Evolutionary conservation across 495 filamentous ascomycete genomes (phyloP).

Genomic region (Terfezia claveryi): DNA sequence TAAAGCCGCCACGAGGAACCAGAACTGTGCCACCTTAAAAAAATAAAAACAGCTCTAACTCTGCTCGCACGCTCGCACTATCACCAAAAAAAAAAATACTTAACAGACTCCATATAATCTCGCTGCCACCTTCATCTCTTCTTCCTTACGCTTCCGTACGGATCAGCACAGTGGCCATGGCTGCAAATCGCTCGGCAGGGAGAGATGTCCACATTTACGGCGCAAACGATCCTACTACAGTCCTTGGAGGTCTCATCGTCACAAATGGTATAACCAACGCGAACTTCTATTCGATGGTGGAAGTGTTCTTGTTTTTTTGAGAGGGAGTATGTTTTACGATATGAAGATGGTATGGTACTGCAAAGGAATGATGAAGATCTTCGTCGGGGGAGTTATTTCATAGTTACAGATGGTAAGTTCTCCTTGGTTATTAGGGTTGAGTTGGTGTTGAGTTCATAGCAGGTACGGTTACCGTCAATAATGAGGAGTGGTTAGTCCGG

Average conservation of each 20-base stretch:
- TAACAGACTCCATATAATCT: no score
- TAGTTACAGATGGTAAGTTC: constrained; percentile 13
- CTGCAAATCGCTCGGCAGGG: constrained; percentile 1
- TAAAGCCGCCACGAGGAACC: no score
- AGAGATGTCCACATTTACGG: constrained; percentile 8
- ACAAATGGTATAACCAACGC: constrained; percentile 21
- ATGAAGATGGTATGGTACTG: constrained; percentile 14
- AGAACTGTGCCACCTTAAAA: no score
- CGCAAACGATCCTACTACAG: constrained; percentile 5
- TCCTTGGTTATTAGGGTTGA: neutral
- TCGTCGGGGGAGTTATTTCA: constrained; percentile 18
- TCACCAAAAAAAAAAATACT: no score
- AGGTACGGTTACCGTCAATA: constrained; percentile 12
- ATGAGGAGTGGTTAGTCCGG: neutral
- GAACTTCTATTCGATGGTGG: constrained; percentile 21
- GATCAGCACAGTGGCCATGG: no score
- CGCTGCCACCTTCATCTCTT: no score
- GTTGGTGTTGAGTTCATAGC: neutral
- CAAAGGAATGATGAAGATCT: constrained; percentile 14
- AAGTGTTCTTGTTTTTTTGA: constrained; percentile 16
- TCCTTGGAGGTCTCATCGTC: constrained; percentile 18
- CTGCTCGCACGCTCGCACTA: no score
- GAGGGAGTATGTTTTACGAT: constrained; percentile 8
- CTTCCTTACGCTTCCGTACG: no score
- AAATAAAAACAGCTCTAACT: no score